These are phyloP conservation scores for Aspergillus brasiliensis DNA, from an alignment of 2,329 filamentous ascomycete genomes.

Conservation along the genomic window DNA sequence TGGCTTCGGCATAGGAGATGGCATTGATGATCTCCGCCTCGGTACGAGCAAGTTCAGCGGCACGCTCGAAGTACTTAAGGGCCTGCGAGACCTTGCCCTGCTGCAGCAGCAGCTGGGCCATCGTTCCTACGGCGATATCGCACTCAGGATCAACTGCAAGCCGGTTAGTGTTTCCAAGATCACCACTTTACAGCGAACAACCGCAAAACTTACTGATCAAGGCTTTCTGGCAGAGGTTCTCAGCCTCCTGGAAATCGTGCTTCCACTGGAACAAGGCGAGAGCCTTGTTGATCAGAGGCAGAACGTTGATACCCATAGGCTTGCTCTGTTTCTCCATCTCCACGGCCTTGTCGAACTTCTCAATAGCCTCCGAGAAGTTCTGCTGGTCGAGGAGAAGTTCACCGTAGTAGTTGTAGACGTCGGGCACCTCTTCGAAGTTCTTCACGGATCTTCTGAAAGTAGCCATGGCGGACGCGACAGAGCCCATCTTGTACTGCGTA, in stretches of 20 bases:
- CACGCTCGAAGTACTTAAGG: slow-evolving; percentile 94
- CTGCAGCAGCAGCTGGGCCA: slow-evolving; percentile 95
- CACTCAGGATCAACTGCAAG: slow-evolving; percentile 89
- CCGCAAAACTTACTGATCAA: slow-evolving; percentile 75
- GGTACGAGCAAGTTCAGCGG: slow-evolving; percentile 89
- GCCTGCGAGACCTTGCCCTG: slow-evolving; percentile 97
- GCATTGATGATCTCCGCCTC: slow-evolving; percentile 96
- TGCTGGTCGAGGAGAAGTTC: slow-evolving; percentile 95
- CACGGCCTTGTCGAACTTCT: slow-evolving; percentile 98
- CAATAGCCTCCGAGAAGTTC: slow-evolving; percentile 91
- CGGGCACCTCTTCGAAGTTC: slow-evolving; percentile 94
- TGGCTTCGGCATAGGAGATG: slow-evolving; percentile 94
- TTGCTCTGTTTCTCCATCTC: slow-evolving; percentile 96
- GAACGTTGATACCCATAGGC: slow-evolving; percentile 93
- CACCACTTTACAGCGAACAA: background rate
- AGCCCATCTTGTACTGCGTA: slow-evolving; percentile 99
- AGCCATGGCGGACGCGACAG: slow-evolving; percentile 95
- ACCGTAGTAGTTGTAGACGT: slow-evolving; percentile 99
- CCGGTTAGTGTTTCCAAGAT: slow-evolving; percentile 15
- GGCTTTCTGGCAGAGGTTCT: slow-evolving; percentile 96
- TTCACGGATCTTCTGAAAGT: slow-evolving; percentile 97
- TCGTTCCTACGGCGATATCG: slow-evolving; percentile 96
- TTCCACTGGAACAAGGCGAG: slow-evolving; percentile 98
- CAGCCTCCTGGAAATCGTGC: slow-evolving; percentile 90
- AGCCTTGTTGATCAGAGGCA: slow-evolving; percentile 98